These are phyloP conservation scores for Starmerella apicola DNA, from an alignment of 805 yeast species.

Conservation along the genomic window DNA sequence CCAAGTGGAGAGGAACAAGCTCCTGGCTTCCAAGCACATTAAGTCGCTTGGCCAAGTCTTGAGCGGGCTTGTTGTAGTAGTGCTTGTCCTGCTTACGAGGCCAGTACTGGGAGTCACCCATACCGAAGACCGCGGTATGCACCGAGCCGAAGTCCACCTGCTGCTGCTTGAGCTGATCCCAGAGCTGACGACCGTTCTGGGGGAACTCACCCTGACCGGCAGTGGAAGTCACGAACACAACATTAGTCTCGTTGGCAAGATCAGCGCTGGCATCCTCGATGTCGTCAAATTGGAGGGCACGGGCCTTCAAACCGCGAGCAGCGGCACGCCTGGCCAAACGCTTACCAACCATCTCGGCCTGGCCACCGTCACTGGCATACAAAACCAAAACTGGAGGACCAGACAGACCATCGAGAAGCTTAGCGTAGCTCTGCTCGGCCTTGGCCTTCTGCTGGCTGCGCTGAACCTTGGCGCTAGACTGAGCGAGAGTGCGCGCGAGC, in stretches of 20 bases:
- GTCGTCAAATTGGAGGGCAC: conserved; percentile 59
- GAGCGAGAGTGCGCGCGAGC: conserved; percentile 59
- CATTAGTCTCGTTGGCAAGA: conserved; percentile 53
- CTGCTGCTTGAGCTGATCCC: conserved; percentile 58
- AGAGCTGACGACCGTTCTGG: conserved; percentile 61
- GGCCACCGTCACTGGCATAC: conserved; percentile 88
- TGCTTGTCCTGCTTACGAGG: conserved; percentile 92
- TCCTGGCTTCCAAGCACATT: conserved; percentile 60
- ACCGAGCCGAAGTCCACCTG: conserved; percentile 41
- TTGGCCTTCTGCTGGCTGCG: conserved; percentile 47
- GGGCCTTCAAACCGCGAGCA: conserved; percentile 62
- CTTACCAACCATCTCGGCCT: conserved; percentile 70
- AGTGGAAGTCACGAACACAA: conserved; percentile 59
- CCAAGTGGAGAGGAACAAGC: conserved; percentile 66
- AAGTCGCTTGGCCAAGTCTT: conserved; percentile 56
- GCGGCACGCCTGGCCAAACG: conserved; percentile 66
- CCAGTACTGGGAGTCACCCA: conserved; percentile 85
- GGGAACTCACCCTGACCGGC: conserved; percentile 86
- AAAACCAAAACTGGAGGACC: conserved; percentile 86
- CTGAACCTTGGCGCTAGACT: conserved; percentile 49
- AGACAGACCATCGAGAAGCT: conserved; percentile 69
- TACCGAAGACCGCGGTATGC: conserved; percentile 54
- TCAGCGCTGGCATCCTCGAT: conserved; percentile 46
- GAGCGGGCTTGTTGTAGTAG: conserved; percentile 84
- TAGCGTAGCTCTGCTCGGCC: conserved; percentile 66